Percentiles rank a stretch among this genome's conserved stretches.
These are phyloP conservation scores for Cyathus olla DNA, from an alignment of 1,284 basidiomycete genomes.

Conservation along the genomic window DNA sequence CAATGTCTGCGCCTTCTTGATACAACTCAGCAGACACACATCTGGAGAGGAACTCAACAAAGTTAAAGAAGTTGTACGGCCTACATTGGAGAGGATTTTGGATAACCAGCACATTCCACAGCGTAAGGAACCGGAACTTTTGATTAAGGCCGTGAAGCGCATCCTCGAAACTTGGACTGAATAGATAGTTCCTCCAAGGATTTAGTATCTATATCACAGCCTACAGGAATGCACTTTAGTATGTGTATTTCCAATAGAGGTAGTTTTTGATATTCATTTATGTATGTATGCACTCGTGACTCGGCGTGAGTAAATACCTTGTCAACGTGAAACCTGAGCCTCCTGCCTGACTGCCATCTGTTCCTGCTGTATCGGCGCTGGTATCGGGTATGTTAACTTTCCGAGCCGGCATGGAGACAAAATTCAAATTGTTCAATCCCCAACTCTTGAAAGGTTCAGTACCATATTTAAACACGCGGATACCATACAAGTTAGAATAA, in stretches of 20 bases:
- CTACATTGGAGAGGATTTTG: conserved; percentile 64
- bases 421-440: too few species aligned
- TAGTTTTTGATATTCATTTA: background rate
- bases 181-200: background rate
- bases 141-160: conserved; percentile 55
- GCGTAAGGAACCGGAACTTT: conserved; percentile 54
- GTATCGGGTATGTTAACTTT: too few species aligned
- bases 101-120: conserved; percentile 40
- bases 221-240: too few species aligned
- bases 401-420: too few species aligned
- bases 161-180: conserved; percentile 57
- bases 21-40: conserved; percentile 67
- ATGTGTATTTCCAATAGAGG: too few species aligned
- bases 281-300: background rate
- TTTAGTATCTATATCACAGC: background rate
- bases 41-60: conserved; percentile 57
- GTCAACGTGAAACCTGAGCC: too few species aligned
- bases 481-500: too few species aligned
- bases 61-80: conserved; percentile 61
- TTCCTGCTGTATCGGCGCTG: too few species aligned
- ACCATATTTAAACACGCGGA: too few species aligned
- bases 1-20: conserved; percentile 78
- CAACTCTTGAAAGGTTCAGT: too few species aligned
- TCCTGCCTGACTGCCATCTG: too few species aligned
- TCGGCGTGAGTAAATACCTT: too few species aligned